phyloP scores from a whole-genome alignment of 2,329 filamentous ascomycete genomes.

The Elsinoe arachidis region DNA sequence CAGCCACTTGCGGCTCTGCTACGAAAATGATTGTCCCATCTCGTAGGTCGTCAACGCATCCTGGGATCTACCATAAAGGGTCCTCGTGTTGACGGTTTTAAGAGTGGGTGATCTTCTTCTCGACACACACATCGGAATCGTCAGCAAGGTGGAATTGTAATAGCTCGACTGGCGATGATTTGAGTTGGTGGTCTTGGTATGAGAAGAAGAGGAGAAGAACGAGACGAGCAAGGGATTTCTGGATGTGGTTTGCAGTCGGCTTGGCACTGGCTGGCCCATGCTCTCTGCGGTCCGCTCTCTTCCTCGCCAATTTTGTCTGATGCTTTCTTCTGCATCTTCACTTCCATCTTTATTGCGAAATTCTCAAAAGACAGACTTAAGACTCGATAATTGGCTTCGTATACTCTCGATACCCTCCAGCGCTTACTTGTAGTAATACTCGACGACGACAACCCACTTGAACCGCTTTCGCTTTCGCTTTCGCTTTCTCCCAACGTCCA shows the following conservation, averaged over 20 bases:
- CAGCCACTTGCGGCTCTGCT: conserved; percentile 8
- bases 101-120: conserved; percentile 58
- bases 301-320: conserved; percentile 5
- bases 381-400: neutral
- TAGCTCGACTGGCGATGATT: conserved; percentile 59
- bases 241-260: neutral
- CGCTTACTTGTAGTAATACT: neutral
- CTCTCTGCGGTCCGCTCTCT: conserved; percentile 12
- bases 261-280: conserved; percentile 11
- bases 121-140: conserved; percentile 64
- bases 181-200: conserved; percentile 62
- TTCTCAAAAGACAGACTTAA: neutral
- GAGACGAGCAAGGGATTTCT: conserved; percentile 16
- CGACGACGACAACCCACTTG: conserved; percentile 1
- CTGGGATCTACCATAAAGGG: conserved; percentile 50
- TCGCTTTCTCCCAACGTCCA: neutral
- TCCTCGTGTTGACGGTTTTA: conserved; percentile 80
- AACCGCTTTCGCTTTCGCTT: conserved; percentile 11
- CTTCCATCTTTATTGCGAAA: conserved; percentile 1
- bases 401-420: neutral
- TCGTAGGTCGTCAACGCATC: conserved; percentile 61
- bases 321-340: conserved; percentile 3
- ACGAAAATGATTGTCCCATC: conserved; percentile 44
- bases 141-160: conserved; percentile 50
- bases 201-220: conserved; percentile 32